Percentiles rank a stretch among this genome's conserved stretches.
phyloP scores from a whole-genome alignment of 1,139 yeast species.

The Nakaseomyces delphensis region DNA sequence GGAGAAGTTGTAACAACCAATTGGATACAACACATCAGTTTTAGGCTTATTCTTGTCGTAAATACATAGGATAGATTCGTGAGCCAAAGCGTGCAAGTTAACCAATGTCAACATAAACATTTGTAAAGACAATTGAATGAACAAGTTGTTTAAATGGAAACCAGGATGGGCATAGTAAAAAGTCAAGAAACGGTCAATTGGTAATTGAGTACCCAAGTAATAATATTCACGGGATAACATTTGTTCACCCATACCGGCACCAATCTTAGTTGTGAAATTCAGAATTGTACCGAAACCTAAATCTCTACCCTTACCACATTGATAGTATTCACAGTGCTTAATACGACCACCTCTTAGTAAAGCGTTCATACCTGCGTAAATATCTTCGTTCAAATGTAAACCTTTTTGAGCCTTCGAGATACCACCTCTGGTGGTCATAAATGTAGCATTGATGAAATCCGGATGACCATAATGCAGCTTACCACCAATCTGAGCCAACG shows the following conservation, averaged over 20 bases:
- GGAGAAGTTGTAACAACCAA: constrained; percentile 85
- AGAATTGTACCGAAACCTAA: constrained; percentile 97
- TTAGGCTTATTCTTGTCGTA: constrained; percentile 80
- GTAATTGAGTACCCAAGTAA: constrained; percentile 94
- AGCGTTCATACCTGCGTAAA: constrained; percentile 98
- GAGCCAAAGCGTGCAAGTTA: constrained; percentile 84
- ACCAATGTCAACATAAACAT: constrained; percentile 85
- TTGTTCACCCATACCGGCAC: constrained; percentile 99
- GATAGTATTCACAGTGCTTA: constrained; percentile 97
- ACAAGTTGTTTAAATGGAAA: constrained; percentile 95
- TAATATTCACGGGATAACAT: constrained; percentile 97
- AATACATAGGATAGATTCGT: constrained; percentile 77
- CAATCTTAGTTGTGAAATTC: constrained; percentile 98
- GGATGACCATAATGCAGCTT: constrained; percentile 99
- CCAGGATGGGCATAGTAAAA: constrained; percentile 99
- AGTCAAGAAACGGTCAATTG: constrained; percentile 92
- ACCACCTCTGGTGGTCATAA: constrained; percentile 98
- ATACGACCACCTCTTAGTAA: constrained; percentile 97
- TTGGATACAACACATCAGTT: constrained; percentile 75
- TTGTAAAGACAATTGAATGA: constrained; percentile 91
- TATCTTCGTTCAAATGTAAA: constrained; percentile 96
- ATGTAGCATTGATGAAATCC: constrained; percentile 90
- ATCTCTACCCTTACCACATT: constrained; percentile 99
- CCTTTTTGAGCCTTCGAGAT: constrained; percentile 98
- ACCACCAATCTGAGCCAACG: constrained; percentile 97